Evolutionary conservation across 768 basidiomycete genomes (phyloP).

Genomic region (Leccinum boreale): DNA sequence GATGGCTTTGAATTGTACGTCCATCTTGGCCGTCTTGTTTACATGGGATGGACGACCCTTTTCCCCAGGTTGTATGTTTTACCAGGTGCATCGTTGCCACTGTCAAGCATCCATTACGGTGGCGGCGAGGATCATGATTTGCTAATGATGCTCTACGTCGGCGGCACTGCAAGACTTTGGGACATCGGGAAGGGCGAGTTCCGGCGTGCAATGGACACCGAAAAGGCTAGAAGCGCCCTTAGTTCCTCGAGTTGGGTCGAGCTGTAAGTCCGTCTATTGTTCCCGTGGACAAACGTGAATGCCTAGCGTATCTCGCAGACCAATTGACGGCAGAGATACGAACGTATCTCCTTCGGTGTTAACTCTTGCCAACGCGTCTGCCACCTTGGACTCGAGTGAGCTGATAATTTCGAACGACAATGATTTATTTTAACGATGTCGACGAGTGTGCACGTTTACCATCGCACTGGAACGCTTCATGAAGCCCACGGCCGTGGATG

Average conservation of each 20-base stretch:
- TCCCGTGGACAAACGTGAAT: neutral
- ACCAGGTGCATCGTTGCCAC: constrained; percentile 72
- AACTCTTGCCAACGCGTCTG: constrained; percentile 18
- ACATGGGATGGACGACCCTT: neutral
- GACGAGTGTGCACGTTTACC: constrained; percentile 45
- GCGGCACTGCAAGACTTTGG: constrained; percentile 82
- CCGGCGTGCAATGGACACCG: constrained; percentile 72
- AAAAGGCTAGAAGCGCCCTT: constrained; percentile 76
- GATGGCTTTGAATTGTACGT: constrained; percentile 78
- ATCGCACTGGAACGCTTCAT: constrained; percentile 54
- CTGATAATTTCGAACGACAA: constrained; percentile 3
- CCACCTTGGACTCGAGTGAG: constrained; percentile 24
- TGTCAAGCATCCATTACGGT: constrained; percentile 60
- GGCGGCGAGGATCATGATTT: constrained; percentile 50
- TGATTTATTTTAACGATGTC: constrained; percentile 14
- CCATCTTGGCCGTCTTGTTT: neutral
- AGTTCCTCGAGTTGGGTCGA: constrained; percentile 70
- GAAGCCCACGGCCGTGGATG: constrained; percentile 44
- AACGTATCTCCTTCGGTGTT: constrained; percentile 25
- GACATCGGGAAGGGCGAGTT: constrained; percentile 81
- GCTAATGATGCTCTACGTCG: constrained; percentile 70
- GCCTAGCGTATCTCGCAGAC: constrained; percentile 8
- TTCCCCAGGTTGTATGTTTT: constrained; percentile 66
- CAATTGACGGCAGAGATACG: constrained; percentile 27
- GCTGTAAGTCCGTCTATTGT: constrained; percentile 43